phyloP scores from a whole-genome alignment of 2,329 filamentous ascomycete genomes.

The Colletotrichum musae region DNA sequence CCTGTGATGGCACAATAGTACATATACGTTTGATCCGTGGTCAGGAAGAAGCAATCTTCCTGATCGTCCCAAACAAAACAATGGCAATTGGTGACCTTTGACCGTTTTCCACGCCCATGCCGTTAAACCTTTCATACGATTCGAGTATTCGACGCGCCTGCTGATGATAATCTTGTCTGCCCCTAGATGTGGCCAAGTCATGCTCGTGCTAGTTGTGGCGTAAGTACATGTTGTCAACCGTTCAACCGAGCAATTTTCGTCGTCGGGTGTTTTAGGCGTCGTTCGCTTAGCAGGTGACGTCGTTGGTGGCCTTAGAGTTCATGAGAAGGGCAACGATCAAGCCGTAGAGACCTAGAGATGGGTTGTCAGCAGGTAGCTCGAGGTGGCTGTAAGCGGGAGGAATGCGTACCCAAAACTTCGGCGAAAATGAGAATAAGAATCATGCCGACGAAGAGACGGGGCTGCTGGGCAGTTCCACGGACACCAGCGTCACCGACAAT shows the following conservation, averaged over 20 bases:
- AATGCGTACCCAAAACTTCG: conserved; percentile 89
- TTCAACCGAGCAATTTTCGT: conserved; percentile 41
- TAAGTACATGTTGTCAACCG: conserved; percentile 56
- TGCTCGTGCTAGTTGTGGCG: conserved; percentile 44
- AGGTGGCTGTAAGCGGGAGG: background rate
- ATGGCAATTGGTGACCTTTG: conserved; percentile 40
- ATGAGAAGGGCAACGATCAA: conserved; percentile 98
- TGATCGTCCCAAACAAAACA: conserved; percentile 41
- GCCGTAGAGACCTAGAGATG: conserved; percentile 88
- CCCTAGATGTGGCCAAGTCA: conserved; percentile 42
- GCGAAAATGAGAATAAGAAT: conserved; percentile 99
- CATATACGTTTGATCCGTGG: conserved; percentile 56
- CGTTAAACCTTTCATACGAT: conserved; percentile 42
- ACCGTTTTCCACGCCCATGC: conserved; percentile 43
- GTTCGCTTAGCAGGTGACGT: conserved; percentile 71
- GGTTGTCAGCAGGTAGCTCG: conserved; percentile 40
- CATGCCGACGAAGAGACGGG: conserved; percentile 94
- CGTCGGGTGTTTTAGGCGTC: conserved; percentile 39
- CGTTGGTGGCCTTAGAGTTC: conserved; percentile 90
- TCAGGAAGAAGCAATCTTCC: conserved; percentile 42
- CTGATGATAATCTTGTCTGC: conserved; percentile 43
- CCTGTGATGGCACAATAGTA: conserved; percentile 65
- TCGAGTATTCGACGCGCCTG: conserved; percentile 43
- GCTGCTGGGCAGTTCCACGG: conserved; percentile 86
- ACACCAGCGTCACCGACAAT: conserved; percentile 93